Percentiles rank a stretch among this genome's conserved stretches.
Conservation (phyloP, 352 stramenopile genomes). For the Ophiocytium majus region DNA sequence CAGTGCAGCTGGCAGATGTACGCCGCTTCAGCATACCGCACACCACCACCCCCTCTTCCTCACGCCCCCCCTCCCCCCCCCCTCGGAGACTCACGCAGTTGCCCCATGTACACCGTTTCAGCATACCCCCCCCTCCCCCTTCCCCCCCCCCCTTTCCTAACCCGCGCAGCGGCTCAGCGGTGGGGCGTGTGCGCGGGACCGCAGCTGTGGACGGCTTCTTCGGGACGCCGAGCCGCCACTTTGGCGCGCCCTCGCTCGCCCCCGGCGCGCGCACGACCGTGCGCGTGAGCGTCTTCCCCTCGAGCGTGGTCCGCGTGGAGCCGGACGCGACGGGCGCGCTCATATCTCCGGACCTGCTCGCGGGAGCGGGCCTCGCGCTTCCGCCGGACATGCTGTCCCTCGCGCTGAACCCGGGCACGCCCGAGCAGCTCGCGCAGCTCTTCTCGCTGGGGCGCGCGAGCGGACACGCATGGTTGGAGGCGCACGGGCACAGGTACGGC, state of each 20-base stretch:
- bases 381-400: neutral
- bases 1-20: too few species aligned
- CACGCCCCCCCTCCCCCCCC: too few species aligned
- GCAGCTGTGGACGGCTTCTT: conserved; percentile 18
- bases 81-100: too few species aligned
- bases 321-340: neutral
- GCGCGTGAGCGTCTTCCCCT: conserved; percentile 12
- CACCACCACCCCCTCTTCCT: too few species aligned
- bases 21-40: too few species aligned
- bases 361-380: too few species aligned
- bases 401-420: neutral
- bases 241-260: neutral
- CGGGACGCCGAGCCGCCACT: neutral
- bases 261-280: neutral
- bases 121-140: too few species aligned
- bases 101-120: too few species aligned
- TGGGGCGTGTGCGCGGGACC: neutral
- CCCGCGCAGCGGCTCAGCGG: neutral
- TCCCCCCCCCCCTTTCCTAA: neutral
- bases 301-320: neutral
- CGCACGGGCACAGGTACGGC: too few species aligned
- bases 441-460: too few species aligned
- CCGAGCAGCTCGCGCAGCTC: neutral
- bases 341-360: neutral
- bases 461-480: too few species aligned